Percentiles rank a stretch among this genome's conserved stretches.
These are phyloP conservation scores for Volvox reticuliferus DNA, from an alignment of 139 green algal genomes.

Conservation along the genomic window DNA sequence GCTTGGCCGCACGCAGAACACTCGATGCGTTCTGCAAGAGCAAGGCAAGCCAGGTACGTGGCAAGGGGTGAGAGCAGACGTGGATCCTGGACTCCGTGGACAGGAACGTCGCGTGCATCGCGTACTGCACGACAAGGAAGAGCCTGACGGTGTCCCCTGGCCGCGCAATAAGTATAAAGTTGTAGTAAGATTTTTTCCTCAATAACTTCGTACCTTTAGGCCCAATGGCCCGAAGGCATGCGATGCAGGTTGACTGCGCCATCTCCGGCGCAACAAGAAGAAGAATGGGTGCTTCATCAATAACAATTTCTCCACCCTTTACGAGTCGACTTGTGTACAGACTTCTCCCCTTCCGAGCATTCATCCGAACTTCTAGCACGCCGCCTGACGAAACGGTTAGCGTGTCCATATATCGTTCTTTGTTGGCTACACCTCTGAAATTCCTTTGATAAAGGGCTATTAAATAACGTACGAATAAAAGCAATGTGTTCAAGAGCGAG, in stretches of 20 bases:
- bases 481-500: too few species aligned
- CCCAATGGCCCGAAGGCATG: constrained; percentile 47
- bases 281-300: constrained; percentile 61
- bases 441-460: too few species aligned
- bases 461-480: too few species aligned
- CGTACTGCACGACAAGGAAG: too few species aligned
- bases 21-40: constrained; percentile 21
- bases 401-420: not conserved
- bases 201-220: not conserved
- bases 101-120: too few species aligned
- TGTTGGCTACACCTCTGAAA: too few species aligned
- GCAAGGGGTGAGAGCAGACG: too few species aligned
- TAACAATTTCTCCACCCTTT: constrained; percentile 53
- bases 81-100: too few species aligned
- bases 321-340: constrained; percentile 56
- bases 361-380: constrained; percentile 41
- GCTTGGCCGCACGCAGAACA: constrained; percentile 61
- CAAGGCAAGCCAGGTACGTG: too few species aligned
- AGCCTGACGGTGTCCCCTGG: too few species aligned
- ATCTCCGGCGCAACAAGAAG: constrained; percentile 49
- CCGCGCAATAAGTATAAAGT: not conserved
- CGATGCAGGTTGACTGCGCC: constrained; percentile 46
- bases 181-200: not conserved
- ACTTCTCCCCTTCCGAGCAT: constrained; percentile 45
- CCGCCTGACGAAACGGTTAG: not conserved